Evolutionary conservation across 805 yeast species (phyloP).

Genomic region (Metschnikowia proteae): DNA sequence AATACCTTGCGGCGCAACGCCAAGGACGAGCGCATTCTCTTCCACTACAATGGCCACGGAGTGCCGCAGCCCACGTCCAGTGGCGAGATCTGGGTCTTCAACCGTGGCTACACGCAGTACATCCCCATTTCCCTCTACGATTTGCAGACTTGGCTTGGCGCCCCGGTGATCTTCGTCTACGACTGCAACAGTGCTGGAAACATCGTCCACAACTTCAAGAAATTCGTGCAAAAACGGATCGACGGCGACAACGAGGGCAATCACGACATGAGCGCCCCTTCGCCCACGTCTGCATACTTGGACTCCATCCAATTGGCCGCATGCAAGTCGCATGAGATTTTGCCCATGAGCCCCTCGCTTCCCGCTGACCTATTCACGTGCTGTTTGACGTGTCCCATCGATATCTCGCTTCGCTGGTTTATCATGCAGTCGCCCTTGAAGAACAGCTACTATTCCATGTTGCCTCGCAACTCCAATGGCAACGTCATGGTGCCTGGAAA

Average conservation of each 20-base stretch:
- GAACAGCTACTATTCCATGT: constrained; percentile 46
- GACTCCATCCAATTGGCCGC: constrained; percentile 95
- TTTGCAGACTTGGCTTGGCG: constrained; percentile 95
- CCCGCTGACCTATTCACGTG: constrained; percentile 97
- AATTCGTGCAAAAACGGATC: constrained; percentile 84
- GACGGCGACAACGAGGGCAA: constrained; percentile 74
- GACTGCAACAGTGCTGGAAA: constrained; percentile 96
- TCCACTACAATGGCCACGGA: constrained; percentile 97
- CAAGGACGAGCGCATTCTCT: constrained; percentile 86
- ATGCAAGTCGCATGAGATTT: constrained; percentile 75
- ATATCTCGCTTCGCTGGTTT: constrained; percentile 88
- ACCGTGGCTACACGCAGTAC: constrained; percentile 94
- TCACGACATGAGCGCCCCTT: constrained; percentile 49
- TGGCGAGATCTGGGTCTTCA: constrained; percentile 98
- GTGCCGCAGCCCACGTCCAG: constrained; percentile 95
- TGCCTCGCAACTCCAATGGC: constrained; percentile 47
- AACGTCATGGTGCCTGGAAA: constrained; percentile 81
- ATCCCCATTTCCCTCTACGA: constrained; percentile 95
- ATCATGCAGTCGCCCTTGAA: constrained; percentile 73
- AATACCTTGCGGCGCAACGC: constrained; percentile 85
- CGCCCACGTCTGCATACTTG: constrained; percentile 64
- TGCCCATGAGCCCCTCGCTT: constrained; percentile 89
- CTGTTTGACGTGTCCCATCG: constrained; percentile 93
- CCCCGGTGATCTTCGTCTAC: constrained; percentile 91
- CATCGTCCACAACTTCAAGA: constrained; percentile 82